Evolutionary conservation across 139 green algal species (phyloP), one percentile per base, ranked within the genome.

Genomic region (Eudorina sp.): DNA sequence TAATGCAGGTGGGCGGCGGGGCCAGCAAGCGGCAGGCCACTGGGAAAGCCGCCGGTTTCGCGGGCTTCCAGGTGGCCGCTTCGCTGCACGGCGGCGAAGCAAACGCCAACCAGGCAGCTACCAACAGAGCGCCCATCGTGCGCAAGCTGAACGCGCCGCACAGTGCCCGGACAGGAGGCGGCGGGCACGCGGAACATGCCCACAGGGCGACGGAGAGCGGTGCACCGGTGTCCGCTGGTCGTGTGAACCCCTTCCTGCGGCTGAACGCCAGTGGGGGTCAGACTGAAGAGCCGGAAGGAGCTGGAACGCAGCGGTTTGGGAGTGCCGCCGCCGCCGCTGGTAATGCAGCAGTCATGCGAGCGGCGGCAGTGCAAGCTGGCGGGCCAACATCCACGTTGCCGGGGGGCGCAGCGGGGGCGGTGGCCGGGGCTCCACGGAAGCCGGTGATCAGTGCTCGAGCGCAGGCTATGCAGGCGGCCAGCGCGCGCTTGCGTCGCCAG

Each of bases 391-490:
- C n/a, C n/a, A n/a, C n/a, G n/a, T n/a, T n/a, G n/a, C n/a, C n/a
- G 64, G 64, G 64, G 70, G 16, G 66, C 38, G 34, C 46, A 75
- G 34, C 31, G 36, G 66, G 31, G 51, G 51, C n/a, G 11, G 21
- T 19, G 11, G 27, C 21, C 13, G 62, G 66, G 34, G 11, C 25
- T 23, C 36, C 66, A 34, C 36, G 53, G 21, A 74, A 75, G 55
- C 58, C 79, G 11, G 58, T 85, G 40, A 45, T 85, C 0, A 85
- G 79, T 64, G 55, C 58, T 5, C 55, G 79, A 3, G 79, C 79
- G 29, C 62, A 75, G 14, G 79, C 79, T 0, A 85, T 85, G 79
- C 55, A 75, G 40, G 79, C 58, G 38, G 79, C 79, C 23, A 70
- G 79, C 41, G 79, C 3, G 13, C 58, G 58, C 0, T 25, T 60